Evolutionary conservation across 306 rosid genomes (phyloP).

Genomic region (Prunus padus): DNA sequence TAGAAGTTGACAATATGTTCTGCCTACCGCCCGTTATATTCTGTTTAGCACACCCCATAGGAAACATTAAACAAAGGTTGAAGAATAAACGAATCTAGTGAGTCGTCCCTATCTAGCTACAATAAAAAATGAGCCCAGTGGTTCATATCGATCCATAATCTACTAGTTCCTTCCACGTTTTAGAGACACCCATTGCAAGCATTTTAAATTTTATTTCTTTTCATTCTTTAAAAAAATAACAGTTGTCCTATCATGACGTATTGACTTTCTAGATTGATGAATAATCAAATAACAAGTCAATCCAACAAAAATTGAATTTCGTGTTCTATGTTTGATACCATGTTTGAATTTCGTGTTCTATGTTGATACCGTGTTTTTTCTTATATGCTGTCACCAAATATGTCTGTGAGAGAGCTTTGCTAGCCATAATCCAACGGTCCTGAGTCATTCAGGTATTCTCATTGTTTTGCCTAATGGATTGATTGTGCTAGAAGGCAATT

Average conservation of each 20-base stretch:
- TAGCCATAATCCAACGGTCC: neutral
- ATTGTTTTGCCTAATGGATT: neutral
- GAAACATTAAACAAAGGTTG: neutral
- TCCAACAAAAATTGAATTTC: neutral
- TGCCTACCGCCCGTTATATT: conserved; percentile 1
- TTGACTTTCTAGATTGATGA: conserved; percentile 17
- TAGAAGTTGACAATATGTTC: conserved; percentile 17
- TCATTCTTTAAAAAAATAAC: neutral
- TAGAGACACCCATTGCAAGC: neutral
- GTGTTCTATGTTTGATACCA: neutral
- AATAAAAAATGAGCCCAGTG: neutral
- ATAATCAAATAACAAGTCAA: neutral
- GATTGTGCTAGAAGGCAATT: neutral
- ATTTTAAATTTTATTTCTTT: too few relatives aligned
- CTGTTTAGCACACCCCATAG: neutral
- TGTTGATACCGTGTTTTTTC: neutral
- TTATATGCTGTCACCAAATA: neutral
- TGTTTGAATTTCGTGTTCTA: neutral
- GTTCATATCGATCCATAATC: neutral
- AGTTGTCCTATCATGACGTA: conserved; percentile 4
- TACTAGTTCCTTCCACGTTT: conserved; percentile 9
- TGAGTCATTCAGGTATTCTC: neutral
- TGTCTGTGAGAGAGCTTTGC: neutral
- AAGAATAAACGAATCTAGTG: neutral
- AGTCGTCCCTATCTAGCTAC: neutral